Conservation (phyloP, 139 green algal genomes). For the Chlorella sp. region DNA sequence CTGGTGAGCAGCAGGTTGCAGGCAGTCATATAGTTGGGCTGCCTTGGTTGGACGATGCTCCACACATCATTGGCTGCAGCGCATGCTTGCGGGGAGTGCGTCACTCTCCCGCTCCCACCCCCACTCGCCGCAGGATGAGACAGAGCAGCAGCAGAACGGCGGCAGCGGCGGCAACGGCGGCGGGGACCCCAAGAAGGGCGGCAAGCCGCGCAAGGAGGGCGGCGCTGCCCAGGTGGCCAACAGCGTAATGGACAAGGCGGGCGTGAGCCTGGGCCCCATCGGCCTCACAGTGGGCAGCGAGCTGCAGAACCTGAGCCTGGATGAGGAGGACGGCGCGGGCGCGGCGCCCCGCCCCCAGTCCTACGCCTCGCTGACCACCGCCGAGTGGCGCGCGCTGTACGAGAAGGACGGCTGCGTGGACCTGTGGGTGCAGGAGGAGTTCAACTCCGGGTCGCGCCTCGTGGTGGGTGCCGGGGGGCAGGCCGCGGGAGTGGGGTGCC, state of each 20-base stretch:
- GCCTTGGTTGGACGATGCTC: no score
- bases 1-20: not conserved
- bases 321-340: slow-evolving; percentile 2
- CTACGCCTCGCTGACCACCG: slow-evolving; percentile 79
- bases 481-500: no score
- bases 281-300: slow-evolving; percentile 61
- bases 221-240: slow-evolving; percentile 38
- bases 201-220: not conserved
- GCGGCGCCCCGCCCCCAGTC: slow-evolving; percentile 31
- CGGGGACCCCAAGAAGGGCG: not conserved
- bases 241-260: slow-evolving; percentile 39
- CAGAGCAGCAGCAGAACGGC: not conserved
- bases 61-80: no score
- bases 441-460: slow-evolving; percentile 88
- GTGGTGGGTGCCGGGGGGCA: slow-evolving; percentile 50
- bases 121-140: not conserved
- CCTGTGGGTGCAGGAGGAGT: slow-evolving; percentile 95
- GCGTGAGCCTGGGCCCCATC: slow-evolving; percentile 69
- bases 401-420: slow-evolving; percentile 86
- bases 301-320: slow-evolving; percentile 5
- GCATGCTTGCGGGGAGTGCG: no score
- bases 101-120: not conserved
- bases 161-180: no score
- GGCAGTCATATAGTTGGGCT: no score
- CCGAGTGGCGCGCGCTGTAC: slow-evolving; percentile 80